Evolutionary conservation across 805 yeast species (phyloP).

Genomic region (Wickerhamiella siamensis): DNA sequence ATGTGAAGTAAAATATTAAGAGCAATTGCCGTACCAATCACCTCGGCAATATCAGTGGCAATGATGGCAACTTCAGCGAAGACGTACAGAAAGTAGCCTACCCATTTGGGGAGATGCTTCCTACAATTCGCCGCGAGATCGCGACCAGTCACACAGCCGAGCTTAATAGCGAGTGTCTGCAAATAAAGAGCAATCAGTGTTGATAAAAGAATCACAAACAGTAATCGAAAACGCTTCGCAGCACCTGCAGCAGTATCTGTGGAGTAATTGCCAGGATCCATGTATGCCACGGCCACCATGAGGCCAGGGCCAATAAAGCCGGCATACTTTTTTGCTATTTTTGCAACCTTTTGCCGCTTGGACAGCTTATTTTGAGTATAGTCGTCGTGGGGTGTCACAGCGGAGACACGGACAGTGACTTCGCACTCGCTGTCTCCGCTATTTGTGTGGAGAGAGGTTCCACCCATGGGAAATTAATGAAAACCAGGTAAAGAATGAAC

Average conservation of each 20-base stretch:
- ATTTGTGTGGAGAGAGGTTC: neutral
- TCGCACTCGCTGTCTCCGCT: neutral
- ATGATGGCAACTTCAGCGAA: constrained; percentile 84
- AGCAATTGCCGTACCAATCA: constrained; percentile 94
- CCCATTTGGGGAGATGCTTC: constrained; percentile 47
- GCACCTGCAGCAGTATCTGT: constrained; percentile 94
- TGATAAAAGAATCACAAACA: constrained; percentile 65
- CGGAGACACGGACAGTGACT: neutral
- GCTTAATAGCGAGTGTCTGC: constrained; percentile 70
- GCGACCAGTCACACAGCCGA: constrained; percentile 89
- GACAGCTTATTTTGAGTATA: neutral
- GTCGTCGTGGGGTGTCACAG: neutral
- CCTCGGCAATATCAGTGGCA: constrained; percentile 94
- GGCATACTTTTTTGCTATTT: constrained; percentile 33
- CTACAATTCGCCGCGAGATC: constrained; percentile 83
- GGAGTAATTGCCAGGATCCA: constrained; percentile 96
- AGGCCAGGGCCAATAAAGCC: constrained; percentile 86
- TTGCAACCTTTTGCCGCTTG: neutral
- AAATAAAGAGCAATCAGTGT: constrained; percentile 77
- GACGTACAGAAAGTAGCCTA: constrained; percentile 40
- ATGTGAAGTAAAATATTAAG: constrained; percentile 66
- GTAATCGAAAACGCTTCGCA: constrained; percentile 59
- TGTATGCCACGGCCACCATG: constrained; percentile 87
- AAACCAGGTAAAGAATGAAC: no score
- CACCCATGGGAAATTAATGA: no score